Percentiles rank a stretch among this genome's conserved stretches.
phyloP scores from a whole-genome alignment of 768 basidiomycete genomes.

The Mycena chlorophos region DNA sequence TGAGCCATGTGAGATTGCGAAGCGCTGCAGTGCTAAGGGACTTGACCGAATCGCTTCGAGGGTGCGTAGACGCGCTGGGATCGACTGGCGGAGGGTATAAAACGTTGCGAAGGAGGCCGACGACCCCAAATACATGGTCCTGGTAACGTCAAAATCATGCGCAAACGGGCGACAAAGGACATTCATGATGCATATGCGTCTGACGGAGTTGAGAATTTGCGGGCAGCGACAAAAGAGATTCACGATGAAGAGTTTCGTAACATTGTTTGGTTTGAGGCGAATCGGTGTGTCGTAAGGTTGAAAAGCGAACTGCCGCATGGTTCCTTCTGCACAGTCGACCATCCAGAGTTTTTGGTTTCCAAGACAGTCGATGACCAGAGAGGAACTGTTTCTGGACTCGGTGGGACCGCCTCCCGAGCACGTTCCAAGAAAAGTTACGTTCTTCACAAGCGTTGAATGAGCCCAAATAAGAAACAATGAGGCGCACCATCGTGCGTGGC shows the following conservation, averaged over 20 bases:
- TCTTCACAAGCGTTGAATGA: slow-evolving; percentile 32
- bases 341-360: slow-evolving; percentile 67
- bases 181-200: no score
- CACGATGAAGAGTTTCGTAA: slow-evolving; percentile 68
- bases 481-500: neutral
- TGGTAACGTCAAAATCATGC: neutral
- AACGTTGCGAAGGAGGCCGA: slow-evolving; percentile 58
- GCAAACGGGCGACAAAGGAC: no score
- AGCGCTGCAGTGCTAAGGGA: slow-evolving; percentile 8
- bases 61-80: slow-evolving; percentile 12
- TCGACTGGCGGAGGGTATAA: slow-evolving; percentile 47
- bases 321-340: slow-evolving; percentile 85
- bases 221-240: slow-evolving; percentile 47
- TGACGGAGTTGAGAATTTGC: no score
- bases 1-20: slow-evolving; percentile 24
- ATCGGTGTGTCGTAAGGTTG: slow-evolving; percentile 43
- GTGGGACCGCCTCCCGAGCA: slow-evolving; percentile 77
- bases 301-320: slow-evolving; percentile 59
- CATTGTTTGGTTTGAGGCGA: slow-evolving; percentile 43
- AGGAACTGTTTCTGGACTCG: slow-evolving; percentile 73
- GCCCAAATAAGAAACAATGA: neutral
- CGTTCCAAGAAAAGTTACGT: slow-evolving; percentile 73
- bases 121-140: slow-evolving; percentile 74
- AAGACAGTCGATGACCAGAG: slow-evolving; percentile 60
- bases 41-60: slow-evolving; percentile 23